These are phyloP conservation scores for Tricladium varicosporioides DNA, from an alignment of 2,329 filamentous ascomycete species.

Conservation along the genomic window DNA sequence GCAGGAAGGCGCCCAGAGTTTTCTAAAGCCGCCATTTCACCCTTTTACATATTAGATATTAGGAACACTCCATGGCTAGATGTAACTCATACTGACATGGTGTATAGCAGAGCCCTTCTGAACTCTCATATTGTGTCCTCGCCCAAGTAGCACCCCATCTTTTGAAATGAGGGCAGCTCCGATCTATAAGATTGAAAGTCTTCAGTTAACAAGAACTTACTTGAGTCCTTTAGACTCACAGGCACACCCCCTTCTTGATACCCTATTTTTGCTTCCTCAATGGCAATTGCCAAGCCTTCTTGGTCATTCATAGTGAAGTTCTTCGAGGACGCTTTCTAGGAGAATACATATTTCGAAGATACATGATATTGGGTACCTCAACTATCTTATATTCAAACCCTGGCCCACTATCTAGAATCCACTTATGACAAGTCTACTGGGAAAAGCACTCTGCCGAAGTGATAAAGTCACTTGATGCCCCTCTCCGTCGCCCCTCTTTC, in stretches of 20 bases:
- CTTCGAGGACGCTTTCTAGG: neutral
- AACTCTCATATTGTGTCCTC: constrained; percentile 73
- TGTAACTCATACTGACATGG: constrained; percentile 53
- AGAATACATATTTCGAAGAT: no score
- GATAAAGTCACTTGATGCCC: neutral
- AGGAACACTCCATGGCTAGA: neutral
- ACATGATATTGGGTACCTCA: no score
- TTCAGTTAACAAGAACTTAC: no score
- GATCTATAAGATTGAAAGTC: constrained; percentile 38
- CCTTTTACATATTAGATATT: neutral
- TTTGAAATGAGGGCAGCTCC: constrained; percentile 61
- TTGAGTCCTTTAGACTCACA: constrained; percentile 32
- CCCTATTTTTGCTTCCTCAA: constrained; percentile 45
- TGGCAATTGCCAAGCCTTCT: constrained; percentile 43
- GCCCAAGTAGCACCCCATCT: constrained; percentile 67
- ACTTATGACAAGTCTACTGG: no score
- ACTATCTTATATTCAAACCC: no score
- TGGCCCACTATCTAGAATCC: no score
- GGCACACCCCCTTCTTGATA: constrained; percentile 49
- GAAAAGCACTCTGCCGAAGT: no score
- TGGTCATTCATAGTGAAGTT: constrained; percentile 39
- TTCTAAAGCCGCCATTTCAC: constrained; percentile 45
- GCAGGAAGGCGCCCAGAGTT: constrained; percentile 71
- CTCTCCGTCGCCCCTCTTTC: neutral
- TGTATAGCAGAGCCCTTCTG: constrained; percentile 70